A percentile compares a stretch with the other conserved stretches of the same genome.
Conservation (phyloP, 208 protist species). For the Trypanosoma theileri region DNA sequence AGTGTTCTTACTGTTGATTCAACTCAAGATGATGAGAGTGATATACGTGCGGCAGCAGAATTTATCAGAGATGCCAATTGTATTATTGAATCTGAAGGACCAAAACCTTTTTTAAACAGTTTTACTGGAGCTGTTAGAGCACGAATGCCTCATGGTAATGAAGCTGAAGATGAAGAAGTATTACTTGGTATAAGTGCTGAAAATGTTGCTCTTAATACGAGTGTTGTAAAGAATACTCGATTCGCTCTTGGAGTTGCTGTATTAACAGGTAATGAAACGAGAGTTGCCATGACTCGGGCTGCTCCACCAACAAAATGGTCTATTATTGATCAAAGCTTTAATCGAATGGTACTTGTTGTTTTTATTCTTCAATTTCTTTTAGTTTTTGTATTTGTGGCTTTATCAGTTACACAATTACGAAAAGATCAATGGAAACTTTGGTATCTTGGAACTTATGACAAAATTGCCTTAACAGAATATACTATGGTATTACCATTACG, state of each 20-base stretch:
- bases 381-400: constrained; percentile 56
- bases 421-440: constrained; percentile 37
- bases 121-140: constrained; percentile 45
- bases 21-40: constrained; percentile 84
- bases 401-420: constrained; percentile 46
- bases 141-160: constrained; percentile 17
- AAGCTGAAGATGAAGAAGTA: constrained; percentile 11
- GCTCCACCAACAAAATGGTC: constrained; percentile 85
- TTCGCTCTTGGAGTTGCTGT: constrained; percentile 79
- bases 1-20: constrained; percentile 79
- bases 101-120: constrained; percentile 57
- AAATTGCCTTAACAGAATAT: constrained; percentile 41
- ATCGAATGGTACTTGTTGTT: constrained; percentile 73
- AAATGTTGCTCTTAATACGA: constrained; percentile 81
- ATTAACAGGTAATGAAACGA: constrained; percentile 94
- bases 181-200: constrained; percentile 41
- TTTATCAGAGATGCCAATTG: constrained; percentile 36
- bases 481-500: constrained; percentile 82
- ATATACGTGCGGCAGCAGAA: constrained; percentile 56
- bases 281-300: constrained; percentile 83
- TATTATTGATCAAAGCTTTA: constrained; percentile 85
- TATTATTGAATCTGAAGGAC: constrained; percentile 54
- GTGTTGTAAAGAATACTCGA: constrained; percentile 78
- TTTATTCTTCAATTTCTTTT: constrained; percentile 91
- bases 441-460: constrained; percentile 51